phyloP scores from a whole-genome alignment of 495 filamentous ascomycete genomes.

The Podospora anserina region DNA sequence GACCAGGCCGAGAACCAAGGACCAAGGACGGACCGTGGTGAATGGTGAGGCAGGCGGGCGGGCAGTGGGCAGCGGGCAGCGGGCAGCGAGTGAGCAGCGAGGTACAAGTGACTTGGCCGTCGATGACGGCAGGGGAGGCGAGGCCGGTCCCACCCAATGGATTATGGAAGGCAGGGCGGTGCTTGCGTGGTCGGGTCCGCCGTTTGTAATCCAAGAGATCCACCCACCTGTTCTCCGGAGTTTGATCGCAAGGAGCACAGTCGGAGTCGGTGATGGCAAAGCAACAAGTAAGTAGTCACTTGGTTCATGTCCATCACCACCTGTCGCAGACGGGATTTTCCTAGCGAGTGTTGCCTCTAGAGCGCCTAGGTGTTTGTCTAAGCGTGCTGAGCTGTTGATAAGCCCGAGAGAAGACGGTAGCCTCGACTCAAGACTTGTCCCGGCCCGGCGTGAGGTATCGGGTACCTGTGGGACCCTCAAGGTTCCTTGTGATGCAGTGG shows the following conservation, averaged over 20 bases:
- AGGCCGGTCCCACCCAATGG: conserved; percentile 9
- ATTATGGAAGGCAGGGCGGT: neutral
- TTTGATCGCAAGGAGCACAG: no score
- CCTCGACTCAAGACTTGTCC: neutral
- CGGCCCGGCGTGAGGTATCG: neutral
- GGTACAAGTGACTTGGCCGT: conserved; percentile 5
- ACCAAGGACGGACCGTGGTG: conserved; percentile 9
- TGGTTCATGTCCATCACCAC: neutral
- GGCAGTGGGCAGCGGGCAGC: neutral
- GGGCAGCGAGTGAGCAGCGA: neutral
- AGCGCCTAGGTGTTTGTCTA: no score
- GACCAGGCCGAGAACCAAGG: conserved; percentile 15
- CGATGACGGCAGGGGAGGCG: conserved; percentile 10
- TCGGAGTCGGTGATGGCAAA: no score
- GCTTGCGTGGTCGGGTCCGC: conserved; percentile 14
- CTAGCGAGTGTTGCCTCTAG: neutral
- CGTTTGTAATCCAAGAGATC: conserved; percentile 4
- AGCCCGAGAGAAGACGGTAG: neutral
- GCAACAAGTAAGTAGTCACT: no score
- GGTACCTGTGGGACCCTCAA: conserved; percentile 8
- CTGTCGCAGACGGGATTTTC: neutral
- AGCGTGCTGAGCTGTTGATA: neutral
- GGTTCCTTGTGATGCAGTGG: conserved; percentile 3
- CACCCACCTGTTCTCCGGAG: neutral
- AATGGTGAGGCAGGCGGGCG: conserved; percentile 8